Evolutionary conservation across 805 yeast species (phyloP).

Genomic region (Candida coleopterorum): DNA sequence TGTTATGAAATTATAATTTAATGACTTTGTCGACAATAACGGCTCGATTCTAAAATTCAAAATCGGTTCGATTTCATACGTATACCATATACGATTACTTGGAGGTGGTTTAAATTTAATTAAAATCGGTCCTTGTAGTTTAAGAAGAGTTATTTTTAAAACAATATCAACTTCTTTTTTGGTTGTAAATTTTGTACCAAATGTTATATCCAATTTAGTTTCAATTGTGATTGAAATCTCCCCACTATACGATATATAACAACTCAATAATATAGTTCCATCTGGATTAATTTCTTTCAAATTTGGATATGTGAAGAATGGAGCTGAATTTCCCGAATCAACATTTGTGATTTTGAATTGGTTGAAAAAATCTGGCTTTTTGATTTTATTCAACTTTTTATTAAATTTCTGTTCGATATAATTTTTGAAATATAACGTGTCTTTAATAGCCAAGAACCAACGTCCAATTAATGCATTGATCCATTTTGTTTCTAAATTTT

Average conservation of each 20-base stretch:
- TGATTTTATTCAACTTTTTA: slow-evolving; percentile 71
- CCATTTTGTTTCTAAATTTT: slow-evolving; percentile 84
- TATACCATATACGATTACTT: slow-evolving; percentile 85
- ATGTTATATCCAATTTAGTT: slow-evolving; percentile 70
- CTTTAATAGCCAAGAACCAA: slow-evolving; percentile 68
- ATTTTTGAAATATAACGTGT: slow-evolving; percentile 61
- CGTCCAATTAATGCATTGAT: slow-evolving; percentile 84
- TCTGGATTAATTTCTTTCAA: slow-evolving; percentile 70
- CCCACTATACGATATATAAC: slow-evolving; percentile 69
- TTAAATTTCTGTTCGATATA: slow-evolving; percentile 56
- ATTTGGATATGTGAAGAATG: slow-evolving; percentile 69
- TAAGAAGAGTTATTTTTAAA: slow-evolving; percentile 62
- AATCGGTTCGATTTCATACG: slow-evolving; percentile 74
- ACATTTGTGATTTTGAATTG: slow-evolving; percentile 72
- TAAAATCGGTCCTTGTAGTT: slow-evolving; percentile 68
- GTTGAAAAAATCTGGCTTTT: slow-evolving; percentile 83
- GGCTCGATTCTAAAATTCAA: slow-evolving; percentile 81
- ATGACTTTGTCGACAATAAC: slow-evolving; percentile 77
- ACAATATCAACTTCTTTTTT: slow-evolving; percentile 73
- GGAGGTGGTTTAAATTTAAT: slow-evolving; percentile 84
- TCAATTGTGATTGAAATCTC: slow-evolving; percentile 71
- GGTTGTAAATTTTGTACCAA: slow-evolving; percentile 66
- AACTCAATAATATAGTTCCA: slow-evolving; percentile 62
- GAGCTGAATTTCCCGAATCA: slow-evolving; percentile 75
- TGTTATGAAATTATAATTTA: slow-evolving; percentile 75